Base-by-base conservation (phyloP, 1,284 basidiomycete species). In the Cutaneotrichosporon curvatum region DNA sequence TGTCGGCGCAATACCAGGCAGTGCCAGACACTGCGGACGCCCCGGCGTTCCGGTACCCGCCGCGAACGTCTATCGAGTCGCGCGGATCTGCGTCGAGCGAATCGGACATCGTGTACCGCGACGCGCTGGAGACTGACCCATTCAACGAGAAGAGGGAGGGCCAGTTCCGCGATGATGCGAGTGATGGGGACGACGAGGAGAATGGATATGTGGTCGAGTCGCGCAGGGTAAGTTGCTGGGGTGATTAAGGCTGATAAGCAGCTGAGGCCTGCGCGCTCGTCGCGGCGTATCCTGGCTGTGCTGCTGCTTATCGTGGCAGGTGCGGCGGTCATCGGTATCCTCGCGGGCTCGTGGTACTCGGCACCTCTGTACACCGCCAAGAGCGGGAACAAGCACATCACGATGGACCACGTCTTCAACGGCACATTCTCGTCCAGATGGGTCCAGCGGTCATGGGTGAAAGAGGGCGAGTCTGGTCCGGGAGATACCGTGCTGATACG, bases 381-480 rank as follows among this genome's bases (percentile, higher is more conserved):
- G 75, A 75, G 75, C 4, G 82, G 85, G 2, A 76, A 71, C 25
- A 76, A 75, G 56, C 85, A 81, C 58, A 76, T 94, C 40, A 84
- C 83, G 1, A 80, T 95, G 77, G 87, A 94, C 60, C 83, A 90
- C 65, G 71, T 92, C 39, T 88, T 88, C 72, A 91, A 92, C 61
- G 87, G 87, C 4, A 94, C 89, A 0, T 95, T 94, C 62, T 53
- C 43, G 10, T 68, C 76, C 3, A 59, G 76, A 4, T 63, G 61
- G 11, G 74, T 75, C 37, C 60, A 61, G 23, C 68, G 92, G 23
- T 75, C 81, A 38, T 95, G 91, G 91, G 82, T 95, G 23, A 80
- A 82, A 11, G 88, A 92, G 79, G 89, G 90, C 87, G 50, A 25
- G 77, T 58, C 25, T 11, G 9, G 20, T 16, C 36, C 12, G 18